phyloP scores from a whole-genome alignment of 2,329 filamentous ascomycete species.

The Sarocladiaceae sp. region DNA sequence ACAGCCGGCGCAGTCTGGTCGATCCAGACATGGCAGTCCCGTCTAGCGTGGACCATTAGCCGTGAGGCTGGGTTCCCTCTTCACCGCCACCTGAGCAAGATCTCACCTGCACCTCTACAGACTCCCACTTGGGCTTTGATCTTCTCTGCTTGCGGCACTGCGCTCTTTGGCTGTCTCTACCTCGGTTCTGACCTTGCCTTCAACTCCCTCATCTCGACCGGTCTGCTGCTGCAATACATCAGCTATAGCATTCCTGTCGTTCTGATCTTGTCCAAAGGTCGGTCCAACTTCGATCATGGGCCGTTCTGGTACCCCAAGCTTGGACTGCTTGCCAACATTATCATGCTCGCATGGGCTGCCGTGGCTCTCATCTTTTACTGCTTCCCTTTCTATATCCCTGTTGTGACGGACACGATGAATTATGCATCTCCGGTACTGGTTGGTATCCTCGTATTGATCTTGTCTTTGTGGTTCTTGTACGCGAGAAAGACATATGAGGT shows the following conservation, averaged over 20 bases:
- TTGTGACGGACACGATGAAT: constrained; percentile 19
- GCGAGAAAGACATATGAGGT: constrained; percentile 21
- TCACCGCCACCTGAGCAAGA: constrained; percentile 18
- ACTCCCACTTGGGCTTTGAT: constrained; percentile 21
- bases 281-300: constrained; percentile 20
- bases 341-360: constrained; percentile 20
- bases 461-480: constrained; percentile 18
- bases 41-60: constrained; percentile 23
- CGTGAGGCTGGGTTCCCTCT: constrained; percentile 21
- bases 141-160: constrained; percentile 17
- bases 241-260: constrained; percentile 23
- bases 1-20: constrained; percentile 20
- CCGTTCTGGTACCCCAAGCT: constrained; percentile 23
- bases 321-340: constrained; percentile 19
- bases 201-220: constrained; percentile 21
- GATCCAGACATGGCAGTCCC: constrained; percentile 25
- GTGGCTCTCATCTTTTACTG: constrained; percentile 22
- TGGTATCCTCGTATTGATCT: not conserved
- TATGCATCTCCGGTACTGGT: constrained; percentile 20
- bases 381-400: constrained; percentile 21
- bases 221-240: constrained; percentile 21
- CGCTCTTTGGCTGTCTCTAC: constrained; percentile 23
- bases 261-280: constrained; percentile 18
- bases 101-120: constrained; percentile 18
- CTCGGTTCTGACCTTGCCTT: constrained; percentile 23